Conservation (phyloP, 768 basidiomycete species). For the Suillus plorans region DNA sequence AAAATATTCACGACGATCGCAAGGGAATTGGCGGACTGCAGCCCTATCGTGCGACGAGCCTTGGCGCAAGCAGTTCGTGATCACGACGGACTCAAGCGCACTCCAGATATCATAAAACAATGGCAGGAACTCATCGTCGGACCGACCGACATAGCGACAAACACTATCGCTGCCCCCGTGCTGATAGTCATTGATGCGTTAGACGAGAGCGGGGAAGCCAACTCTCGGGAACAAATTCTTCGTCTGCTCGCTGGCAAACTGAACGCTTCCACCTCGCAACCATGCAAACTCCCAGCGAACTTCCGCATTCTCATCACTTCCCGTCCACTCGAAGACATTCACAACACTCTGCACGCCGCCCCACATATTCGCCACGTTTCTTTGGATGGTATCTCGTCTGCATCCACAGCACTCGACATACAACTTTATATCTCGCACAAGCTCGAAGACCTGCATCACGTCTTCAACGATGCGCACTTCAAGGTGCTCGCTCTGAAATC, state of each 20-base stretch:
- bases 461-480: slow-evolving; percentile 1
- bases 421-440: slow-evolving; percentile 5
- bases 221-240: slow-evolving; percentile 15
- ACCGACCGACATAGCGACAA: slow-evolving; percentile 5
- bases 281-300: slow-evolving; percentile 4
- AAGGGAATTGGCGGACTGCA: background rate
- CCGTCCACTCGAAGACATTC: slow-evolving; percentile 8
- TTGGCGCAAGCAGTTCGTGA: background rate
- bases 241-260: background rate
- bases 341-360: slow-evolving; percentile 6
- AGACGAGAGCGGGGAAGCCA: slow-evolving; percentile 15
- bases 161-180: slow-evolving; percentile 17
- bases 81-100: background rate
- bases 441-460: background rate
- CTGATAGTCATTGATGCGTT: slow-evolving; percentile 27
- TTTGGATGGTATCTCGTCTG: slow-evolving; percentile 1
- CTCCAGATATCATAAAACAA: slow-evolving; percentile 5
- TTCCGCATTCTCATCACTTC: slow-evolving; percentile 19
- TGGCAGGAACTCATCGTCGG: slow-evolving; percentile 18
- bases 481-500: too few relatives aligned
- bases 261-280: background rate
- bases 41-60: background rate
- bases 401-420: slow-evolving; percentile 5
- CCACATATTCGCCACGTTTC: background rate
- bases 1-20: slow-evolving; percentile 7